A percentile compares a stretch with the other conserved stretches of the same genome.
Conservation (phyloP, 768 basidiomycete genomes). For the Mycena galopus region DNA sequence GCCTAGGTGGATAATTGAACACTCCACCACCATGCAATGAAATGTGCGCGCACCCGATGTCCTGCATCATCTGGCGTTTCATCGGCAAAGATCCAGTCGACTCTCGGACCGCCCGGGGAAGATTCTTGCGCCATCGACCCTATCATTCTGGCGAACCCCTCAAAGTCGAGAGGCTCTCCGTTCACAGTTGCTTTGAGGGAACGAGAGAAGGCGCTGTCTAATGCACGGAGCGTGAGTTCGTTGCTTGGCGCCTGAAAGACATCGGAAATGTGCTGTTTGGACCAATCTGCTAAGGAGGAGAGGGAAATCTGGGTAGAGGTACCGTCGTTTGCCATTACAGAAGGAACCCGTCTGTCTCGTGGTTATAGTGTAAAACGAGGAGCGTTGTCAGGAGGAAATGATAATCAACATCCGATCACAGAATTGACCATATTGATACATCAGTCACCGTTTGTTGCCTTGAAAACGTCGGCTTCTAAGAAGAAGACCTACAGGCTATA, state of each 20-base stretch:
- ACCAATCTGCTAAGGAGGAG: conserved; percentile 16
- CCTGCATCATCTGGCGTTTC: conserved; percentile 15
- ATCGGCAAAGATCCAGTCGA: conserved; percentile 20
- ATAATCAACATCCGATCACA: too few species aligned
- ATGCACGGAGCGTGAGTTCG: conserved; percentile 15
- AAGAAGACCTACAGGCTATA: too few species aligned
- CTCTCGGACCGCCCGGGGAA: conserved; percentile 2
- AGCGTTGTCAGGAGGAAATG: too few species aligned
- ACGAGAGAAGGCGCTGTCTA: conserved; percentile 21
- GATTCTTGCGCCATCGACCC: conserved; percentile 8
- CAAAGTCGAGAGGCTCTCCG: conserved; percentile 12
- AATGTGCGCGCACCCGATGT: conserved; percentile 9
- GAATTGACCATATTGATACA: too few species aligned
- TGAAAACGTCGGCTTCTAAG: too few species aligned
- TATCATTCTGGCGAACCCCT: conserved; percentile 16
- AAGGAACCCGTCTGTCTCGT: too few species aligned
- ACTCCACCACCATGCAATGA: background rate
- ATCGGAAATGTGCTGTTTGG: conserved; percentile 8
- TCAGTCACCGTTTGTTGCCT: too few species aligned
- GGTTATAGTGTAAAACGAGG: too few species aligned
- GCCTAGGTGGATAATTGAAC: background rate
- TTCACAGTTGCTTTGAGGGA: conserved; percentile 22
- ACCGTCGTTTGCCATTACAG: conserved; percentile 9
- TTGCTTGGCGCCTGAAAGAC: conserved; percentile 15
- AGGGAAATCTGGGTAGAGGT: conserved; percentile 1